A percentile compares a stretch with the other conserved stretches of the same genome.
These are phyloP conservation scores for Termitomyces sp. DNA, from an alignment of 768 basidiomycete genomes.

Conservation along the genomic window DNA sequence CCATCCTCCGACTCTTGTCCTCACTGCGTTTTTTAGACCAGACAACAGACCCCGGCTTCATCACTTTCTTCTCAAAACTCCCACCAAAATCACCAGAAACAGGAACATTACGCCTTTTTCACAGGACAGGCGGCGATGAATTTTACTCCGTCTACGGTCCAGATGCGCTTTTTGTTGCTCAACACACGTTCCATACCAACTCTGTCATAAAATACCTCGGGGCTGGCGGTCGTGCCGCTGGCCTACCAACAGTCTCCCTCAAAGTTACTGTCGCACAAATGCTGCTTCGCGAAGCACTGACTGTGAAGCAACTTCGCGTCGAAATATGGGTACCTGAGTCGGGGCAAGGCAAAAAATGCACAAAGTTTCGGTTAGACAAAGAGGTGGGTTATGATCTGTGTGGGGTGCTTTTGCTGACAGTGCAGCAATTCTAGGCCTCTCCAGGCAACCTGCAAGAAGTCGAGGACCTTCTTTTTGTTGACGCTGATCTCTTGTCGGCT, in stretches of 20 bases:
- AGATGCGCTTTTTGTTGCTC: conserved; percentile 85
- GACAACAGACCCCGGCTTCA: conserved; percentile 73
- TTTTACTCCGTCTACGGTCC: conserved; percentile 87
- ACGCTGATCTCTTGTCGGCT: conserved; percentile 73
- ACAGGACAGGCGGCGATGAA: conserved; percentile 51
- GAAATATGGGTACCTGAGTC: conserved; percentile 85
- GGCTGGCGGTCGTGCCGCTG: conserved; percentile 44
- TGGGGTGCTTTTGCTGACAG: not conserved
- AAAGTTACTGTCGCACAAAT: conserved; percentile 71
- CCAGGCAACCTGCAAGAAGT: conserved; percentile 66
- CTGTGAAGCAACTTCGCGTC: conserved; percentile 81
- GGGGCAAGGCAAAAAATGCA: conserved; percentile 67
- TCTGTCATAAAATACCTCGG: conserved; percentile 93
- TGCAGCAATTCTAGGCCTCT: conserved; percentile 29
- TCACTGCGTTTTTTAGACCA: conserved; percentile 35
- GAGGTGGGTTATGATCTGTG: conserved; percentile 40
- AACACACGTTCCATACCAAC: conserved; percentile 79
- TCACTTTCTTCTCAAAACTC: conserved; percentile 59
- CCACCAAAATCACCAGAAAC: conserved; percentile 64
- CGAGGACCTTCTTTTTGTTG: conserved; percentile 81
- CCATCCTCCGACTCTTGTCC: not conserved
- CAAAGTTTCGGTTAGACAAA: conserved; percentile 76
- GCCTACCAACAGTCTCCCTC: conserved; percentile 74
- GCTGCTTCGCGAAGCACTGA: conserved; percentile 85
- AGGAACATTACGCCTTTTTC: conserved; percentile 86